Conservation (phyloP, 345 rosid species). For the Sonneratia alba region DNA sequence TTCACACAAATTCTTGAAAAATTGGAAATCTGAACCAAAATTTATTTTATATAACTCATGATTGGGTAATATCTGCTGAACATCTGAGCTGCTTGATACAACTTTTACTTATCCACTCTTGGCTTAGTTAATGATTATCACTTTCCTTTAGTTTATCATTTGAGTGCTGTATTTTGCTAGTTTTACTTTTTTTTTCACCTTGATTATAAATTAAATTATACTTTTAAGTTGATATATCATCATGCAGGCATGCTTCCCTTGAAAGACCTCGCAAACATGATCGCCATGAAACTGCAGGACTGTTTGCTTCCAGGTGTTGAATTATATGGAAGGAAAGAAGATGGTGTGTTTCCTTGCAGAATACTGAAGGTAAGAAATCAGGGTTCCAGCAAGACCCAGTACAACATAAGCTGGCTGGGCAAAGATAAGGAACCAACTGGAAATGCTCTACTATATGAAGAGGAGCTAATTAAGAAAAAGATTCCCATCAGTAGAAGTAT, state of each 20-base stretch:
- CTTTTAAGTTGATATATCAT: not conserved
- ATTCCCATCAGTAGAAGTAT: conserved; percentile 59
- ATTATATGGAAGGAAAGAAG: conserved; percentile 54
- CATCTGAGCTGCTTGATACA: not conserved
- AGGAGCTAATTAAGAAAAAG: conserved; percentile 64
- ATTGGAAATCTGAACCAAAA: not conserved
- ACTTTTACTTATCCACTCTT: not conserved
- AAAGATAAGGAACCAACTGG: conserved; percentile 40
- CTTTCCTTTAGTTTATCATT: not conserved
- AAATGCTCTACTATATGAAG: conserved; percentile 37
- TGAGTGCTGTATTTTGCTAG: not conserved
- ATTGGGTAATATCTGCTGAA: not conserved
- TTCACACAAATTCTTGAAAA: not conserved
- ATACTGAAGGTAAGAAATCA: conserved; percentile 40
- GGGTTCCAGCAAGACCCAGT: conserved; percentile 44
- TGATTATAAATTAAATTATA: not conserved
- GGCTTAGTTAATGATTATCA: not conserved
- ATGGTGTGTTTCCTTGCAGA: conserved; percentile 49
- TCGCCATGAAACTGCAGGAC: conserved; percentile 51
- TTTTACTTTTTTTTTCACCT: not conserved
- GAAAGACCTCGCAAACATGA: conserved; percentile 72
- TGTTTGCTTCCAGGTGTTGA: conserved; percentile 53
- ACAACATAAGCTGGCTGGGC: conserved; percentile 69
- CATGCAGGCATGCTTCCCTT: conserved; percentile 65
- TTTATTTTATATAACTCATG: not conserved